These are phyloP conservation scores for Peronosclerospora sorghi DNA, from an alignment of 352 stramenopile genomes.

Conservation along the genomic window DNA sequence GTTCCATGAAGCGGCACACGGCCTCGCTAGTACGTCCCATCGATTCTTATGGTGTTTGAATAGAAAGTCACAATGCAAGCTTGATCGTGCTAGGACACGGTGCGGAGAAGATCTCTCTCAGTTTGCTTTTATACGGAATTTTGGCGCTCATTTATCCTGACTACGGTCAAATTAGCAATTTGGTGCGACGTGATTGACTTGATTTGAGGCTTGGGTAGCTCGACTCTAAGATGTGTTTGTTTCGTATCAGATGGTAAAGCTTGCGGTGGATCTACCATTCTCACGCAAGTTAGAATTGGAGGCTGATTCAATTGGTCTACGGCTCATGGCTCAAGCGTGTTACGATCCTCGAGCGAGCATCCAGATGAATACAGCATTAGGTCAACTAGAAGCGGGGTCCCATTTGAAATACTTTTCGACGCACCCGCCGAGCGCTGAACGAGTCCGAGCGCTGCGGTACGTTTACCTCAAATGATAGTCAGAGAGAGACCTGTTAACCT, in stretches of 20 bases:
- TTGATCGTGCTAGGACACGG: slow-evolving; percentile 34
- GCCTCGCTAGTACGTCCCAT: slow-evolving; percentile 36
- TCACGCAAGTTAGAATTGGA: slow-evolving; percentile 46
- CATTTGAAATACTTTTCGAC: slow-evolving; percentile 69
- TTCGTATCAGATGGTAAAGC: slow-evolving; percentile 28
- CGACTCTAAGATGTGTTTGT: not conserved
- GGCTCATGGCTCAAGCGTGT: slow-evolving; percentile 47
- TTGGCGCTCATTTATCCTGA: slow-evolving; percentile 40
- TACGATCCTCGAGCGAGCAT: slow-evolving; percentile 46
- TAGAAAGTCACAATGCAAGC: not conserved
- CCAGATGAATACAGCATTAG: slow-evolving; percentile 36
- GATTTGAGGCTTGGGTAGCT: not conserved
- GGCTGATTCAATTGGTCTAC: slow-evolving; percentile 40
- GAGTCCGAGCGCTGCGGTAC: slow-evolving; percentile 34
- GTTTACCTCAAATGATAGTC: not conserved
- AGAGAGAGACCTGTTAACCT: not conserved
- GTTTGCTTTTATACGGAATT: slow-evolving; percentile 39
- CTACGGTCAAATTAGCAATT: slow-evolving; percentile 44
- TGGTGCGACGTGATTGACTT: slow-evolving; percentile 13
- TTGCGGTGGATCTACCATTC: slow-evolving; percentile 43
- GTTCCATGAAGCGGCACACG: slow-evolving; percentile 64
- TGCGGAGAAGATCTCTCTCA: slow-evolving; percentile 63
- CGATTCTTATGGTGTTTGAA: not conserved
- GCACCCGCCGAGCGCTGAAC: slow-evolving; percentile 51
- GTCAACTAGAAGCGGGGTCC: slow-evolving; percentile 17